Conservation (phyloP, 2,329 filamentous ascomycete species). For the Nemania abortiva region DNA sequence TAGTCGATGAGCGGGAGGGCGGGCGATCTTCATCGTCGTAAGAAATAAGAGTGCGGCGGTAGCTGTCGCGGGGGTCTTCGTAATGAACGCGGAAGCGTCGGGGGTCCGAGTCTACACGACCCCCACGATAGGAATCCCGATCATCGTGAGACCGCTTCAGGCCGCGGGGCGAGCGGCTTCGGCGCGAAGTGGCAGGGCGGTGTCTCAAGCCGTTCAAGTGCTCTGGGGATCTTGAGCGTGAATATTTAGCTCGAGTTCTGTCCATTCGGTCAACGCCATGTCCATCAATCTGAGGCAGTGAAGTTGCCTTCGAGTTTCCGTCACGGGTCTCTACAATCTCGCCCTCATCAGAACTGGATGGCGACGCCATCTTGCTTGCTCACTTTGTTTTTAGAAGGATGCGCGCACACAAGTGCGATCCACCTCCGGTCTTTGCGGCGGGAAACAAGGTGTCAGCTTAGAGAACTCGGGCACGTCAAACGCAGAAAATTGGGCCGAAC, state of each 20-base stretch:
- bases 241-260: slow-evolving; percentile 77
- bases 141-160: slow-evolving; percentile 76
- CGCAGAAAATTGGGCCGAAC: slow-evolving; percentile 53
- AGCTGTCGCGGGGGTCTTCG: slow-evolving; percentile 66
- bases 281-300: slow-evolving; percentile 80
- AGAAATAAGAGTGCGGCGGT: slow-evolving; percentile 60
- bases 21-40: slow-evolving; percentile 71
- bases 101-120: slow-evolving; percentile 64
- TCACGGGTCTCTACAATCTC: slow-evolving; percentile 83
- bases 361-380: slow-evolving; percentile 51
- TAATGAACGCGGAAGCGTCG: slow-evolving; percentile 72
- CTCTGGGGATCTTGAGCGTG: slow-evolving; percentile 67
- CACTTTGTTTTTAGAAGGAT: slow-evolving; percentile 46
- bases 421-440: slow-evolving; percentile 45
- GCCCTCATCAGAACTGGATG: slow-evolving; percentile 82
- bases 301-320: slow-evolving; percentile 83
- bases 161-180: slow-evolving; percentile 71
- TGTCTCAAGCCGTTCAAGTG: slow-evolving; percentile 52
- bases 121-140: slow-evolving; percentile 61
- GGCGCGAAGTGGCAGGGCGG: slow-evolving; percentile 61
- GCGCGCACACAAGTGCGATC: slow-evolving; percentile 39
- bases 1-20: slow-evolving; percentile 54
- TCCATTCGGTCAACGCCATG: slow-evolving; percentile 90
- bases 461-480: slow-evolving; percentile 41
- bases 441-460: slow-evolving; percentile 48